These are phyloP conservation scores for Tylopilus orsonianus DNA, from an alignment of 1,284 basidiomycete species.

Conservation along the genomic window DNA sequence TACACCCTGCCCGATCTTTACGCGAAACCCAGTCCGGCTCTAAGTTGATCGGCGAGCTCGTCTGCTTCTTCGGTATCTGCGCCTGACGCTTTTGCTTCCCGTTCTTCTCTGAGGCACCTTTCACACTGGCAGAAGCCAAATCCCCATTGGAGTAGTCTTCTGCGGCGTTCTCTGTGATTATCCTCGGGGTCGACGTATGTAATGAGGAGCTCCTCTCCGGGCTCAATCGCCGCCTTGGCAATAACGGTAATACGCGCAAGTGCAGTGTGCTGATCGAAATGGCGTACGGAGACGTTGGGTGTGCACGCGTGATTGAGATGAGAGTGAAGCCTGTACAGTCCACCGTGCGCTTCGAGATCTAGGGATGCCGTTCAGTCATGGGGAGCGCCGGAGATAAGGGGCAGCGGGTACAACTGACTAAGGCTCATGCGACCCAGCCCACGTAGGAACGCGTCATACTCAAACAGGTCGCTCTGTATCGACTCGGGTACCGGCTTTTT, in stretches of 20 bases:
- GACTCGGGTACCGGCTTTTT: slow-evolving; percentile 55
- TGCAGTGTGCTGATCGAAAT: slow-evolving; percentile 60
- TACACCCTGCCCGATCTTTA: slow-evolving; percentile 23
- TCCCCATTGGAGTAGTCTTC: slow-evolving; percentile 70
- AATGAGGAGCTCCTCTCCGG: slow-evolving; percentile 75
- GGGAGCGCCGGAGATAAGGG: slow-evolving; percentile 1
- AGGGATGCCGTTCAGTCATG: slow-evolving; percentile 7
- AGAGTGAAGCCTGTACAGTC: slow-evolving; percentile 82
- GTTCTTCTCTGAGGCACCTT: slow-evolving; percentile 57
- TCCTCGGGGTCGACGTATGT: slow-evolving; percentile 76
- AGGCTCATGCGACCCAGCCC: slow-evolving; percentile 82
- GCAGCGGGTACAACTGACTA: slow-evolving; percentile 48
- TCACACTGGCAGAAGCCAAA: slow-evolving; percentile 70
- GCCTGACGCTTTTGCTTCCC: slow-evolving; percentile 40
- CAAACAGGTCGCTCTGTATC: slow-evolving; percentile 62
- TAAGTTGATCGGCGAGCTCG: slow-evolving; percentile 49
- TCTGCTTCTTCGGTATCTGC: slow-evolving; percentile 23
- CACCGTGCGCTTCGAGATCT: slow-evolving; percentile 87
- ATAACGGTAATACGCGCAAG: slow-evolving; percentile 70
- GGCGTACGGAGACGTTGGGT: slow-evolving; percentile 77
- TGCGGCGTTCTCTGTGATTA: slow-evolving; percentile 53
- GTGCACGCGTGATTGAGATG: slow-evolving; percentile 84
- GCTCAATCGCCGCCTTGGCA: slow-evolving; percentile 62
- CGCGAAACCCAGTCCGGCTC: slow-evolving; percentile 48
- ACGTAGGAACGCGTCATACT: slow-evolving; percentile 70